Conservation (phyloP, 2,329 filamentous ascomycete genomes). For the Sporothrix phasma region DNA sequence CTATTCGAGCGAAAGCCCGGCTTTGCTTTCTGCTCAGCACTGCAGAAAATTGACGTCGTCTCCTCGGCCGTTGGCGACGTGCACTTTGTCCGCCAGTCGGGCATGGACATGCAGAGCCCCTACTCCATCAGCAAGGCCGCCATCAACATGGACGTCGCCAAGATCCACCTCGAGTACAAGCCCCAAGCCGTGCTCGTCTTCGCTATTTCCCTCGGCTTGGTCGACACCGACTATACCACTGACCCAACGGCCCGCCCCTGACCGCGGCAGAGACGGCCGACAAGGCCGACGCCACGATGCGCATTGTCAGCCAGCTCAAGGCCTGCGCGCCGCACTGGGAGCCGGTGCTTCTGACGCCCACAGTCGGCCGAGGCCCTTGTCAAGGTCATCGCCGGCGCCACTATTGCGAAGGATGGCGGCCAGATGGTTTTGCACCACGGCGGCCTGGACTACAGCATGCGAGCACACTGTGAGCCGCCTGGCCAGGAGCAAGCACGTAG, state of each 20-base stretch:
- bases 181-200: constrained; percentile 44
- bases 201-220: constrained; percentile 40
- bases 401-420: constrained; percentile 39
- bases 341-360: constrained; percentile 26
- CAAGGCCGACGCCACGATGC: constrained; percentile 15
- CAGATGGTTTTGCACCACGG: constrained; percentile 45
- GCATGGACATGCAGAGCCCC: constrained; percentile 27
- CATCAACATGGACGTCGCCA: constrained; percentile 41
- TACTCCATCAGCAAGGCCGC: constrained; percentile 45
- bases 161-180: constrained; percentile 41
- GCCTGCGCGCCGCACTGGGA: constrained; percentile 32
- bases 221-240: constrained; percentile 30
- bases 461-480: neutral
- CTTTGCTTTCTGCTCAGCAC: neutral
- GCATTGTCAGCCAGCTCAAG: constrained; percentile 25
- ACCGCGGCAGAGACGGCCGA: constrained; percentile 25
- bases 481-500: neutral
- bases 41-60: constrained; percentile 46
- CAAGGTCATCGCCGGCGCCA: constrained; percentile 29
- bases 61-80: constrained; percentile 39
- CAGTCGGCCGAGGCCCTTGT: constrained; percentile 28
- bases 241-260: constrained; percentile 11
- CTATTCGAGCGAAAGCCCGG: neutral
- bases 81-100: constrained; percentile 30
- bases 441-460: constrained; percentile 37